A percentile compares a stretch with the other conserved stretches of the same genome.
Evolutionary conservation across 2,329 filamentous ascomycete species (phyloP).

Genomic region (Pseudogymnoascus sp.): DNA sequence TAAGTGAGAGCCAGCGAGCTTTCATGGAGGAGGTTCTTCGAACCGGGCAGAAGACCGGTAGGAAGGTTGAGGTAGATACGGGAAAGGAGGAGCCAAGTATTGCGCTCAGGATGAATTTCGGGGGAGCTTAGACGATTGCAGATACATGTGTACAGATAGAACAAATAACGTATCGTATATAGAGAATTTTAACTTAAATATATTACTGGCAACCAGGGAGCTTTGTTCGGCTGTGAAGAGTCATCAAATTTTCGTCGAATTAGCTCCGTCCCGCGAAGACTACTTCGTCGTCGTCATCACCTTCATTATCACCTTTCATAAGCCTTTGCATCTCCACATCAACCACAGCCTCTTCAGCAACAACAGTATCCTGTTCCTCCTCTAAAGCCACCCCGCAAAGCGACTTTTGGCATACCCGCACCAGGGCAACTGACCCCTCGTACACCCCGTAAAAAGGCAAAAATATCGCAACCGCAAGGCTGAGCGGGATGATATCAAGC

Average conservation of each 20-base stretch:
- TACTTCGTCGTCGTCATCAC: not conserved
- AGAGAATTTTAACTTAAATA: not conserved
- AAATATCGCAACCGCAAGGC: not conserved
- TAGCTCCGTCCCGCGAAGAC: not conserved
- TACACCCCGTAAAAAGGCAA: not conserved
- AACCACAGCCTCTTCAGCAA: not conserved
- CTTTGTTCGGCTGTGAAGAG: not conserved
- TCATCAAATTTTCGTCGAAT: not conserved
- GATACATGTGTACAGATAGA: not conserved
- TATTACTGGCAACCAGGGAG: not conserved
- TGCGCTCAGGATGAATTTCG: slow-evolving; percentile 92
- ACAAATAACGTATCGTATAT: slow-evolving; percentile 1
- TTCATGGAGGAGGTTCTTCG: slow-evolving; percentile 78
- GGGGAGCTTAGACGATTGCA: slow-evolving; percentile 22
- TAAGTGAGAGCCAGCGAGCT: slow-evolving; percentile 62
- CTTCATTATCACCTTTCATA: not conserved
- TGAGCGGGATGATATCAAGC: not conserved
- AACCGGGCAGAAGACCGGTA: slow-evolving; percentile 45
- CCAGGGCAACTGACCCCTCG: not conserved
- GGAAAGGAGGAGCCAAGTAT: slow-evolving; percentile 66
- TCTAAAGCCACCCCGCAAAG: not conserved
- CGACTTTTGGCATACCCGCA: not conserved
- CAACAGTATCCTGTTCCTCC: not conserved
- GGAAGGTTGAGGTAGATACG: slow-evolving; percentile 35
- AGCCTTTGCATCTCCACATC: slow-evolving; percentile 4